Evolutionary conservation across 176 grass and related monocot genomes (phyloP), one percentile per base, ranked within the genome.

Genomic region (Cymbopogon citratus): DNA sequence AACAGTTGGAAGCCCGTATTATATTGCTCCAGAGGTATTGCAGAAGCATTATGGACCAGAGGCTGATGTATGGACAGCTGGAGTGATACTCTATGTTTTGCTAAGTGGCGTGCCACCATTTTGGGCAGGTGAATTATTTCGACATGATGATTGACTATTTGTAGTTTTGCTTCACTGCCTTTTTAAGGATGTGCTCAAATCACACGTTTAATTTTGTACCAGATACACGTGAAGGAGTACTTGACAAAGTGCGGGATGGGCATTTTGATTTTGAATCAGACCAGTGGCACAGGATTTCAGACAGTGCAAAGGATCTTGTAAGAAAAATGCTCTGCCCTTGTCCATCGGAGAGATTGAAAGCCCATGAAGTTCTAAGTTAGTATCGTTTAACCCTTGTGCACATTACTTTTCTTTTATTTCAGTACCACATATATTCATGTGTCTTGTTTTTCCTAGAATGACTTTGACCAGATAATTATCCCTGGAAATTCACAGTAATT

Each of bases 261-360:
- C 34, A 74, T 12, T 75, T 95, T 77, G 83, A 92, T 84, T 92
- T 92, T 85, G 72, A 84, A 40, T 86, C 87, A 70, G 68, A 86
- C 52, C 70, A 80, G 7, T 95, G 93, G 93, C 66, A 80, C 41
- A 63, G 31, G 28, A 90, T 95, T 65, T 92, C 90, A 66, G 83
- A 92, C 38, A 86, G 85, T 39, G 90, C 93, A 63, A 92, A 95
- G 78, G 83, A 95, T 88, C 85, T 95, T 29, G 88, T 92, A 75
- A 90, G 40, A 72, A 95, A 88, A 87, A 95, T 95, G 93, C 80
- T 95, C 19, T 84, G 66, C 27, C 80, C 90, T 63, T 69, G 7
- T 73, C 85, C 87, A 81, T 87, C 85, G 12, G 57, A 92, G 45
- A 85, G 93, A 35, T 80, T 95, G 76, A 92, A 89, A 51, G 71